Base-by-base conservation (phyloP, 2,329 filamentous ascomycete genomes). In the Volutella citrinella region DNA sequence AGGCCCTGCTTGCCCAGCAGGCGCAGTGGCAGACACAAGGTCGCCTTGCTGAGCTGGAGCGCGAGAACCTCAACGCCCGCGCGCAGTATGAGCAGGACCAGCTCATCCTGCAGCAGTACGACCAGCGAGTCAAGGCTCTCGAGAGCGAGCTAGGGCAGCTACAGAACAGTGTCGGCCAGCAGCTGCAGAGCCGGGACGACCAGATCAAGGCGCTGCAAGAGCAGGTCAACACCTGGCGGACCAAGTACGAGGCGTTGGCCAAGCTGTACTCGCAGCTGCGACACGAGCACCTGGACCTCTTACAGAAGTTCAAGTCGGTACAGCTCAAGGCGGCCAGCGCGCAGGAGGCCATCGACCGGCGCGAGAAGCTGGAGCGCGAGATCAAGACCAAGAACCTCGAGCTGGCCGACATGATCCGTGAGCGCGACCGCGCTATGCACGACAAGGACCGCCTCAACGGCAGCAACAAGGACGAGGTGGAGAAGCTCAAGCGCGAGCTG, bases 381-480 rank as follows among this genome's bases (percentile, higher is more conserved):
- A 85, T 98, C 60, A 98, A 98, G 77, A 96, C 91, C 19, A 98
- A 98, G 78, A 98, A 98, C 58, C 71, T 98, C n/a, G 93, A 98
- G 63, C 68, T 98, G 42, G 93, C 93, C 19, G 89, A 97, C 60
- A 97, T 98, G 93, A 98, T 98, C 46, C 80, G 93, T 26, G 93
- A 98, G 68, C 78, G 93, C 50, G 93, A 98, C 57, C 81, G 93
- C 45, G 93, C 93, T 19, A 66, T 96, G 32, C 88, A 97, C 56
- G 93, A 98, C 44, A 88, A 90, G 60, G 93, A 98, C 57, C 80
- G 93, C 35, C 68, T 84, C n/a, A 79, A 73, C 32, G 93, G 93
- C 30, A 85, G 81, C 34, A 90, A 90, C 63, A 90, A 87, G 55
- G 93, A 98, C 38, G 93, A 98, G 59, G 55, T 95, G 10, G 93